phyloP scores from a whole-genome alignment of 2,329 filamentous ascomycete genomes.

The Botrytis pseudocinerea region DNA sequence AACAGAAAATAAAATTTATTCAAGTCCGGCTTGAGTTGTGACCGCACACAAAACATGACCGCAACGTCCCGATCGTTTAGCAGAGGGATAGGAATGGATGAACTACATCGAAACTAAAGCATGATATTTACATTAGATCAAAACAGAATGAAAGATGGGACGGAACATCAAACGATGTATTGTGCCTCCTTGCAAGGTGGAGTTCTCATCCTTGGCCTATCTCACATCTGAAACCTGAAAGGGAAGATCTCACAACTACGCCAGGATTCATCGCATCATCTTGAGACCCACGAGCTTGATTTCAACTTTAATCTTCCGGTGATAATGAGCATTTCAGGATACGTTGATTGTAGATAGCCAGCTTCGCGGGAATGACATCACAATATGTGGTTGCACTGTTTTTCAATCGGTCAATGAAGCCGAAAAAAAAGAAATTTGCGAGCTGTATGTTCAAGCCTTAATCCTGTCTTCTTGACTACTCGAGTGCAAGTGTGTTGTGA shows the following conservation, averaged over 20 bases:
- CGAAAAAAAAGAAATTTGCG: neutral
- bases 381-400: neutral
- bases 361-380: neutral
- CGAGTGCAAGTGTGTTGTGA: neutral
- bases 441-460: neutral
- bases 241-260: neutral
- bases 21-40: neutral
- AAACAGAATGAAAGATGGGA: constrained; percentile 1
- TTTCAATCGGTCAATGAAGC: neutral
- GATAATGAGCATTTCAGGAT: neutral
- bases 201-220: neutral
- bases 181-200: constrained; percentile 1
- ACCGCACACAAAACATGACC: neutral
- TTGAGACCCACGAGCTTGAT: constrained; percentile 6
- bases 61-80: neutral
- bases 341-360: neutral
- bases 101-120: neutral
- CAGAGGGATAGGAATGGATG: neutral
- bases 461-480: neutral
- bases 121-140: neutral
- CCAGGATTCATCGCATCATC: constrained; percentile 1
- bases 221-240: constrained; percentile 13
- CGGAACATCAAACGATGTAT: neutral
- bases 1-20: neutral
- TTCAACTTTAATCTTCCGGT: neutral